Evolutionary conservation across 257 asterid genomes (phyloP), one percentile per base, ranked within the genome.

Genomic region (Striga asiatica): DNA sequence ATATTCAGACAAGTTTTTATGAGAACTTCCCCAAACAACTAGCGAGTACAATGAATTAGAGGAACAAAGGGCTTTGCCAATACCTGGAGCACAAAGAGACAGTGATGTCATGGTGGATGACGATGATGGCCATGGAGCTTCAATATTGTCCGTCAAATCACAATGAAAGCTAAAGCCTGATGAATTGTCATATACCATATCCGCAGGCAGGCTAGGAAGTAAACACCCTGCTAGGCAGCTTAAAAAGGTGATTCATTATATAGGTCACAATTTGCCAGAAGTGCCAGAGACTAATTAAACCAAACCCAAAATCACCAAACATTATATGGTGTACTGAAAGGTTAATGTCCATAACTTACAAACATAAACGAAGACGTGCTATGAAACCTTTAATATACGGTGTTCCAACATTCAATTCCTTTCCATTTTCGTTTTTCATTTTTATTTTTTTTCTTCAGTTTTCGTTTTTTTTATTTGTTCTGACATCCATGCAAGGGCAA

Each of bases 51-150:
- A 14, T 20, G 32, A 34, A 55, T 23, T 2, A 50, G 35, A 38
- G 54, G 13, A 13, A 54, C 19, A 5, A 48, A 47, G 12, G 21
- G 71, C 19, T 16, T 43, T 49, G 24, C 17, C 47, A 19, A 46
- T 81, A 91, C 98, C 98, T 25, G 99, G 95, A 46, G 99, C 99
- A 70, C 99, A 92, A 32, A 92, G 95, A 46, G 99, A 92, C 18
- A 85, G 65, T 22, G 98, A 76, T 45, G 99, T 64, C 43, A 78
- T 35, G 6, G 97, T 35, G 6, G 97, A 77, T 18, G 93, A 78
- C 17, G 97, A 88, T 12, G 94, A 92, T 14, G 99, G 99, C 97
- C 99, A 92, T 43, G 97, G 99, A 62, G 99, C 99, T 42, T 85
- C 95, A 68, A 88, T 82, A 66, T 84, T 88, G 76, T 92, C 97